These are phyloP conservation scores for Neurospora pannonica DNA, from an alignment of 495 filamentous ascomycete genomes.

Conservation along the genomic window DNA sequence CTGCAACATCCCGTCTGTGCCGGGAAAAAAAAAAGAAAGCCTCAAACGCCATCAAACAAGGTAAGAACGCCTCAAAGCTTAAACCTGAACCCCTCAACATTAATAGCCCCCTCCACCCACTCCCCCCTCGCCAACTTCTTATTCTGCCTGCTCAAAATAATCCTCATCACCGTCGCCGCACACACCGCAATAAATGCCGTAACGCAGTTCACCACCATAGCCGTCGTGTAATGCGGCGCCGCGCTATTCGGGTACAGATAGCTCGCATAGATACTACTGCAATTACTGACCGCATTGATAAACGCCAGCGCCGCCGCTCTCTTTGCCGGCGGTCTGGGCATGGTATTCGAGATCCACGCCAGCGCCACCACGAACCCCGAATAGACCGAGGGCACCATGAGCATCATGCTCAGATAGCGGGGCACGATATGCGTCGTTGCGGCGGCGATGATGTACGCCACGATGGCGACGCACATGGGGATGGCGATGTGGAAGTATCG, in stretches of 20 bases:
- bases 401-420: conserved; percentile 74
- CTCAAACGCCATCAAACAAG: not conserved
- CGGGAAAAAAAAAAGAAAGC: not conserved
- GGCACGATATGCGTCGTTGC: conserved; percentile 54
- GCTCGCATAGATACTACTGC: conserved; percentile 61
- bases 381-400: conserved; percentile 63
- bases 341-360: conserved; percentile 69
- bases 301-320: conserved; percentile 71
- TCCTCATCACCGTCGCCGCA: conserved; percentile 52
- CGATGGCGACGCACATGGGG: conserved; percentile 58
- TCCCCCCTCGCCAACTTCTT: conserved; percentile 56
- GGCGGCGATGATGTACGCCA: conserved; percentile 68
- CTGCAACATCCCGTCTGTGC: not conserved
- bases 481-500: conserved; percentile 66
- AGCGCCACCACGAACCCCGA: conserved; percentile 65
- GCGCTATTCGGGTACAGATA: conserved; percentile 50
- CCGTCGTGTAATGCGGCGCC: conserved; percentile 46
- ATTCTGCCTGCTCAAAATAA: conserved; percentile 61
- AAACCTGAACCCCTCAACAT: conserved; percentile 56
- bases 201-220: conserved; percentile 66
- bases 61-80: conserved; percentile 27
- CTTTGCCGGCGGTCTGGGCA: conserved; percentile 78
- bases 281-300: conserved; percentile 75
- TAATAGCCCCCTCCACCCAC: conserved; percentile 38
- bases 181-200: conserved; percentile 58